A percentile compares a stretch with the other conserved stretches of the same genome.
These are phyloP conservation scores for Linnemannia schmuckeri DNA, from an alignment of 192 early-diverging fungal genomes.

Conservation along the genomic window DNA sequence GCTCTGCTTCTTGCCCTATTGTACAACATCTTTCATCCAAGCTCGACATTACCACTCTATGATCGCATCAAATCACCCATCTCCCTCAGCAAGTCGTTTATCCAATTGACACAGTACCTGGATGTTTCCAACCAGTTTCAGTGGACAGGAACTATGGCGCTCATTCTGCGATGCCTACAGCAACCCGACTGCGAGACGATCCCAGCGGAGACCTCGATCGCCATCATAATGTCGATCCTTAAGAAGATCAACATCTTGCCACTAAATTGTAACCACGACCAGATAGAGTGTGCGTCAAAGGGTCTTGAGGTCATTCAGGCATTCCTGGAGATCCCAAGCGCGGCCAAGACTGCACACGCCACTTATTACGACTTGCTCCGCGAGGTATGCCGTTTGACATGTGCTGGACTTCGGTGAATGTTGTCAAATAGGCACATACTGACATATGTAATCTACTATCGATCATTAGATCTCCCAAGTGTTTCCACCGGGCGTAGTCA, in stretches of 20 bases:
- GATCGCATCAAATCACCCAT: slow-evolving; percentile 51
- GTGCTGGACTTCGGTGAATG: neutral
- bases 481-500: slow-evolving; percentile 62
- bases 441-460: neutral
- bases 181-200: slow-evolving; percentile 62
- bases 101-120: slow-evolving; percentile 50
- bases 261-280: slow-evolving; percentile 48
- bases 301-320: slow-evolving; percentile 65
- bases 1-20: slow-evolving; percentile 37
- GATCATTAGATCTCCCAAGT: slow-evolving; percentile 62
- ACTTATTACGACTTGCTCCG: slow-evolving; percentile 69
- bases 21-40: slow-evolving; percentile 55
- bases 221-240: slow-evolving; percentile 64
- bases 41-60: slow-evolving; percentile 40
- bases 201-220: slow-evolving; percentile 57
- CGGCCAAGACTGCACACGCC: slow-evolving; percentile 61
- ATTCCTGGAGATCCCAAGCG: slow-evolving; percentile 59
- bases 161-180: slow-evolving; percentile 57
- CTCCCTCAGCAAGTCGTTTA: slow-evolving; percentile 38
- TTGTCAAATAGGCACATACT: neutral
- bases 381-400: slow-evolving; percentile 49
- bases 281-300: slow-evolving; percentile 62
- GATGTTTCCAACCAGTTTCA: slow-evolving; percentile 58
- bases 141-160: slow-evolving; percentile 63
- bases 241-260: slow-evolving; percentile 65